These are phyloP conservation scores for Pyracantha coccinea DNA, from an alignment of 331 rosid species.

Conservation along the genomic window DNA sequence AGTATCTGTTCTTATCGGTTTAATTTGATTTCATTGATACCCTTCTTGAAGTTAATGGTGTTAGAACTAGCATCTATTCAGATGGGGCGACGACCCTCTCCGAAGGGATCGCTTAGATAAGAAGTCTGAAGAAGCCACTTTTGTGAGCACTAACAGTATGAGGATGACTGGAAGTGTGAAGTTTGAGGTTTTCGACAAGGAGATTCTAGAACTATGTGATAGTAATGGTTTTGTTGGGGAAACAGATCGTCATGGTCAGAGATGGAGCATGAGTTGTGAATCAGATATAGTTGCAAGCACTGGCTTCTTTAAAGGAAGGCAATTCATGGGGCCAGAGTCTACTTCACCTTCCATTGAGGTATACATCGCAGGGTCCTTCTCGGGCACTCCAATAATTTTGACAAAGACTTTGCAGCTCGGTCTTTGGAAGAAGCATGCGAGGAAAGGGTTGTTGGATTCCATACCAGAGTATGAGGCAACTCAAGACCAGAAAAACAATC, in stretches of 20 bases:
- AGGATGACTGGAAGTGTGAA: constrained; percentile 70
- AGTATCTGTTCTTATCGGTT: constrained; percentile 7
- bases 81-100: constrained; percentile 54
- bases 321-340: constrained; percentile 29
- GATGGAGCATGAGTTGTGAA: constrained; percentile 64
- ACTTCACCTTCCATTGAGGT: constrained; percentile 57
- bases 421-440: constrained; percentile 40
- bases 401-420: constrained; percentile 48
- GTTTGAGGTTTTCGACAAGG: constrained; percentile 69
- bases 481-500: constrained; percentile 35
- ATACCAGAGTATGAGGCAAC: constrained; percentile 57
- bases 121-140: constrained; percentile 74
- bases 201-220: constrained; percentile 45
- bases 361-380: constrained; percentile 70
- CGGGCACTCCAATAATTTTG: constrained; percentile 58
- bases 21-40: constrained; percentile 31
- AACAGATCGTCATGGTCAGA: constrained; percentile 30
- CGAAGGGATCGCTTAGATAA: constrained; percentile 65
- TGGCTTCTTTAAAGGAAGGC: constrained; percentile 48
- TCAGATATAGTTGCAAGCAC: constrained; percentile 32
- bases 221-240: constrained; percentile 28
- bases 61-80: constrained; percentile 43
- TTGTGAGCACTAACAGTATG: constrained; percentile 74
- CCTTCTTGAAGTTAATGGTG: constrained; percentile 72
- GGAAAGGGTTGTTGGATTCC: constrained; percentile 47